Conservation (phyloP, 2,329 filamentous ascomycete genomes). For the Fusarium clavum region DNA sequence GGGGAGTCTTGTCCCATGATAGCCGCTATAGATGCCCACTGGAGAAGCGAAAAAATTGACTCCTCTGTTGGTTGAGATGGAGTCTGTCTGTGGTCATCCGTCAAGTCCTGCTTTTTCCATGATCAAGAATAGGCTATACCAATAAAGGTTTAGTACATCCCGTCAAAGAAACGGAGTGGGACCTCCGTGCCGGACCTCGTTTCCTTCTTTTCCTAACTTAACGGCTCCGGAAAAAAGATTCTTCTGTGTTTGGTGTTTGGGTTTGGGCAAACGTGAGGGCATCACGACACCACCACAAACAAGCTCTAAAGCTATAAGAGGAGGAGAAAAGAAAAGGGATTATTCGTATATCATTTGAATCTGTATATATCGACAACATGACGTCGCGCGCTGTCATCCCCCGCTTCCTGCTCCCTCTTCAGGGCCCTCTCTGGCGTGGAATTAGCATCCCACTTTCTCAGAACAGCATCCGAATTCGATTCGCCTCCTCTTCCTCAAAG, state of each 20-base stretch:
- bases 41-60: slow-evolving; percentile 7
- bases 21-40: not conserved
- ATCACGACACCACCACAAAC: slow-evolving; percentile 33
- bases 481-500: slow-evolving; percentile 46
- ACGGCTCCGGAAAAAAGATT: slow-evolving; percentile 44
- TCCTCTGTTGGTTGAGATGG: not conserved
- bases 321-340: not conserved
- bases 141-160: slow-evolving; percentile 7
- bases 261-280: slow-evolving; percentile 28
- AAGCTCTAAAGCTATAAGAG: slow-evolving; percentile 16
- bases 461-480: slow-evolving; percentile 51
- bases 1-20: slow-evolving; percentile 39
- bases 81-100: not conserved
- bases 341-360: not conserved
- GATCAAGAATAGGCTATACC: not conserved
- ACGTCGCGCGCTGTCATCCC: slow-evolving; percentile 68
- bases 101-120: slow-evolving; percentile 11
- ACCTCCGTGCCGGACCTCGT: slow-evolving; percentile 21
- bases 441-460: slow-evolving; percentile 52
- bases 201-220: slow-evolving; percentile 10
- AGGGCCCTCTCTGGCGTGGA: slow-evolving; percentile 66
- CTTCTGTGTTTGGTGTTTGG: slow-evolving; percentile 26
- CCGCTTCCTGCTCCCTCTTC: slow-evolving; percentile 74
- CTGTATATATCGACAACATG: slow-evolving; percentile 47
- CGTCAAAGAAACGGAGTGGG: slow-evolving; percentile 33